phyloP scores from a whole-genome alignment of 1,284 basidiomycete genomes.

The Phylloboletellus chloephorus region DNA sequence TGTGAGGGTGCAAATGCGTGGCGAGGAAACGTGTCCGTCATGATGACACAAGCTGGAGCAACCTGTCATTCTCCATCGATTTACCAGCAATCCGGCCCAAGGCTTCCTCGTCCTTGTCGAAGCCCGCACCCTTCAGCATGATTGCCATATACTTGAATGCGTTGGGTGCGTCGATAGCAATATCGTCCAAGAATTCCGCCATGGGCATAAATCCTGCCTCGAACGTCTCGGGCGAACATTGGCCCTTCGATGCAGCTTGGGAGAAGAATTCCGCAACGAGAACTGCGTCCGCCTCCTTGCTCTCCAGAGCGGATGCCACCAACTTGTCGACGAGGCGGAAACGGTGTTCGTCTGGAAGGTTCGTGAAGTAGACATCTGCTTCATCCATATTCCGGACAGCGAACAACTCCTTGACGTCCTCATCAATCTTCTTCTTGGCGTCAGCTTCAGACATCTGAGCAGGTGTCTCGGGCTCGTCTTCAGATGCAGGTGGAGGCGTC shows the following conservation, averaged over 20 bases:
- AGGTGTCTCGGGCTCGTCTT: conserved; percentile 46
- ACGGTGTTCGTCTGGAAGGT: conserved; percentile 61
- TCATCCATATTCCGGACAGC: conserved; percentile 76
- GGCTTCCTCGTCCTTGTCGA: conserved; percentile 56
- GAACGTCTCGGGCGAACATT: conserved; percentile 53
- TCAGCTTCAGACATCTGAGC: conserved; percentile 65
- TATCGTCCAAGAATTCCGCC: conserved; percentile 78
- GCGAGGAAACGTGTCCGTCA: conserved; percentile 14
- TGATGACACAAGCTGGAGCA: conserved; percentile 55
- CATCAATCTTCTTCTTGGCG: conserved; percentile 73
- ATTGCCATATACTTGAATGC: conserved; percentile 74
- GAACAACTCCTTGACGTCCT: conserved; percentile 77
- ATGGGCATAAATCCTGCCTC: conserved; percentile 64
- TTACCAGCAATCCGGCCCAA: conserved; percentile 52
- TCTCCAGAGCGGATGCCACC: conserved; percentile 65
- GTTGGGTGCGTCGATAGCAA: conserved; percentile 84
- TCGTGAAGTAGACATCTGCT: conserved; percentile 79
- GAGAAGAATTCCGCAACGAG: conserved; percentile 69
- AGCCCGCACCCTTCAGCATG: conserved; percentile 63
- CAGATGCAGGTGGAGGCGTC: conserved; percentile 45
- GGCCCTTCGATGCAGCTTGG: conserved; percentile 48
- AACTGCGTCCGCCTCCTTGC: conserved; percentile 80
- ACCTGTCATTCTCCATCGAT: conserved; percentile 52
- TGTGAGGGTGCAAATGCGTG: conserved; percentile 21
- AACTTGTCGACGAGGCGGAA: conserved; percentile 70